phyloP scores from a whole-genome alignment of 768 basidiomycete genomes.

The Rubroboletus satanas region DNA sequence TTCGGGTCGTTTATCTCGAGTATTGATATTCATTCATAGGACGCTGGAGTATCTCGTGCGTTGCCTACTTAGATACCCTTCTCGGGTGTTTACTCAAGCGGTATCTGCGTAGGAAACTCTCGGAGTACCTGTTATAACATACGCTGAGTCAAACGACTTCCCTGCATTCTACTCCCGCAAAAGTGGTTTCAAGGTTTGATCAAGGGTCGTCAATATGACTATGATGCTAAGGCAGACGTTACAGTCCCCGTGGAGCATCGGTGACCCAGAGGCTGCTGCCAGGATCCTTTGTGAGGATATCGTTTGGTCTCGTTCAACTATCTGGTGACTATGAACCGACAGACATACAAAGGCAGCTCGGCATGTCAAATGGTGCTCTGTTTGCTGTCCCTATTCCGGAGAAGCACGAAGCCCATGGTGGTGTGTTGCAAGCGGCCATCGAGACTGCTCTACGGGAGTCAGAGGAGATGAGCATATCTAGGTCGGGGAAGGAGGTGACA shows the following conservation, averaged over 20 bases:
- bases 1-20: neutral
- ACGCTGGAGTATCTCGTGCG: constrained; percentile 77
- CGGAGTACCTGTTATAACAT: constrained; percentile 87
- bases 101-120: constrained; percentile 71
- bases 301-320: neutral
- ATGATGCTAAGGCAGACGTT: neutral
- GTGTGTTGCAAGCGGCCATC: constrained; percentile 68
- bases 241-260: constrained; percentile 77
- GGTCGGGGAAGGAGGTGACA: constrained; percentile 84
- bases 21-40: constrained; percentile 34
- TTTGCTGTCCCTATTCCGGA: constrained; percentile 90
- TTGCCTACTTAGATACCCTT: neutral
- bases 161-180: constrained; percentile 90
- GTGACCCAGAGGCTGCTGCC: constrained; percentile 64
- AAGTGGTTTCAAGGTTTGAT: constrained; percentile 67
- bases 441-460: constrained; percentile 84
- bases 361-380: constrained; percentile 71
- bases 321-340: neutral
- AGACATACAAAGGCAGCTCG: constrained; percentile 72
- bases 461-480: constrained; percentile 72
- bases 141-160: constrained; percentile 72
- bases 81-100: neutral
- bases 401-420: constrained; percentile 63
- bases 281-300: constrained; percentile 61
- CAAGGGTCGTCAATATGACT: neutral